Conservation (phyloP, 495 filamentous ascomycete species). For the Saxophila tyrrhenica region DNA sequence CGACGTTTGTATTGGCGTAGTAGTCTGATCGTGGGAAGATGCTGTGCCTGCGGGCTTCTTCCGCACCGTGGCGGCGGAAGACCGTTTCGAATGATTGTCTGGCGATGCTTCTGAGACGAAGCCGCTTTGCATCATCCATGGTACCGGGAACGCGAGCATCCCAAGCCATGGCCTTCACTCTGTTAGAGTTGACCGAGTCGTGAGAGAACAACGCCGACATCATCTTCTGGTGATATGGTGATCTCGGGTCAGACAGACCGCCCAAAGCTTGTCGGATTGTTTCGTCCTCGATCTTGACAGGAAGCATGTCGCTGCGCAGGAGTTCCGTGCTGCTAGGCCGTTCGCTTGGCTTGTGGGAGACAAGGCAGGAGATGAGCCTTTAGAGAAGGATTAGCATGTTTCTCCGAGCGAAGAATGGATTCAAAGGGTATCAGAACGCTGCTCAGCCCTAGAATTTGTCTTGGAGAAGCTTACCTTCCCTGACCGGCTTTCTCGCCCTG, state of each 20-base stretch:
- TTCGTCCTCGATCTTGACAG: conserved; percentile 84
- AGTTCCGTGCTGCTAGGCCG: conserved; percentile 80
- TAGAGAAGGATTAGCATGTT: too few relatives aligned
- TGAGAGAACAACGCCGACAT: conserved; percentile 71
- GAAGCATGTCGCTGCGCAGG: conserved; percentile 75
- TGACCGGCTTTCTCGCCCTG: conserved; percentile 62
- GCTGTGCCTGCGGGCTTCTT: conserved; percentile 61
- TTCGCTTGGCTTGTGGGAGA: conserved; percentile 68
- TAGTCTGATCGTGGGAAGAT: conserved; percentile 72
- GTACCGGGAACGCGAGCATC: conserved; percentile 57
- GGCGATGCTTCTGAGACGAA: conserved; percentile 32
- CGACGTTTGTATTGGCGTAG: conserved; percentile 56
- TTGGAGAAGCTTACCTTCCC: too few relatives aligned
- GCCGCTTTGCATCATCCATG: conserved; percentile 62
- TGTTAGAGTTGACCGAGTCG: conserved; percentile 36
- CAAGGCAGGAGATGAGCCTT: conserved; percentile 68
- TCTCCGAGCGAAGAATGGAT: too few relatives aligned
- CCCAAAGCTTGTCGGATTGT: conserved; percentile 71
- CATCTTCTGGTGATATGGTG: conserved; percentile 83
- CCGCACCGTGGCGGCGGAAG: conserved; percentile 85
- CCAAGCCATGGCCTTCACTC: conserved; percentile 78
- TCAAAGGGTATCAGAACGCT: too few relatives aligned
- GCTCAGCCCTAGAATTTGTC: too few relatives aligned
- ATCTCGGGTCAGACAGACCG: conserved; percentile 66
- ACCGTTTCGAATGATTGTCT: conserved; percentile 46